Evolutionary conservation across 345 rosid genomes (phyloP), one percentile per base, ranked within the genome.

Genomic region (Litchi chinensis): DNA sequence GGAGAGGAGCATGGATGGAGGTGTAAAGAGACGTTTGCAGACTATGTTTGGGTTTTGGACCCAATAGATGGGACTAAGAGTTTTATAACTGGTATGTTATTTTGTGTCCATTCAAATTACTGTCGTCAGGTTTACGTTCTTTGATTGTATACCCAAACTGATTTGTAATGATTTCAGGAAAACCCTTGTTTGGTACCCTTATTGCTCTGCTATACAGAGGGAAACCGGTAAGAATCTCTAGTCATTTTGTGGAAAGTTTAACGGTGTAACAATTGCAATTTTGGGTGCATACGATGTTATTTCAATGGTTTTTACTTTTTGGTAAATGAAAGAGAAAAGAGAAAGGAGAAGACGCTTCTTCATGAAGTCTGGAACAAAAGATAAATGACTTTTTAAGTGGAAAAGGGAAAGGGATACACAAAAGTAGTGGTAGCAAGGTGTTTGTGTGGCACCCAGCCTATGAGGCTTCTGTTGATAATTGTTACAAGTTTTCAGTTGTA

Each of bases 1-100:
- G 98, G 99, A 39, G 99, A 96, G 90, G 99, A 96, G 87, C 92
- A 91, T 65, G 98, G 98, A 13, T 96, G 99, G 99, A 90, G 88
- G 79, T 94, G 95, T 86, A 86, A 87, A 77, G 93, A 91, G 77
- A 79, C 90, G 70, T 89, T 80, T 88, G 88, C 98, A 8, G 95
- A 94, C 80, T 94, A 88, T 87, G 97, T 96, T 84, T 96, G 99
- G 99, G 94, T 94, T 85, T 86, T 94, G 79, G 98, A 94, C 84
- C 99, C 99, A 21, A 96, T 93, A 16, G 99, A 96, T 24, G 99
- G 98, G 76, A 96, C 99, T 19, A 96, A 92, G 90, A 94, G 97
- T 70, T 96, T 96, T 84, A 94, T 94, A 56, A 96, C 98, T 44
- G 98, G 98, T 91, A 80, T 66, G 7, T 57, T 75, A 64, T 68